Evolutionary conservation across 2,329 filamentous ascomycete species (phyloP).

Genomic region (Aquanectria penicillioides): DNA sequence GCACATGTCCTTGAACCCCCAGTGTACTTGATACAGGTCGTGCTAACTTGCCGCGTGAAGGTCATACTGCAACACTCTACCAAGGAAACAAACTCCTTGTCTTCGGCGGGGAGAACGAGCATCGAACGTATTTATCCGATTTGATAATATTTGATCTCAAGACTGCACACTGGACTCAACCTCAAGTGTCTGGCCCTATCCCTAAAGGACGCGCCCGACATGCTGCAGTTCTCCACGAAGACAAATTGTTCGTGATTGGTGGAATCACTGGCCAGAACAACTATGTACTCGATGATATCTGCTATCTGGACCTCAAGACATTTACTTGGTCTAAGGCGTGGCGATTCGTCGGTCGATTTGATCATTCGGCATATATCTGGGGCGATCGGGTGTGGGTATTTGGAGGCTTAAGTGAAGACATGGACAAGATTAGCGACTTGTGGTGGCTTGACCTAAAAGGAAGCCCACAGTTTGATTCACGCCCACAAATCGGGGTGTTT

Average conservation of each 20-base stretch:
- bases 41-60: slow-evolving; percentile 54
- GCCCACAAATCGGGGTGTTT: slow-evolving; percentile 65
- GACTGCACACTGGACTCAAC: slow-evolving; percentile 94
- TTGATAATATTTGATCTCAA: slow-evolving; percentile 96
- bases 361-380: slow-evolving; percentile 95
- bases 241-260: slow-evolving; percentile 95
- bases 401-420: slow-evolving; percentile 91
- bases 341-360: slow-evolving; percentile 94
- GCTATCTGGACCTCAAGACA: slow-evolving; percentile 95
- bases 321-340: slow-evolving; percentile 97
- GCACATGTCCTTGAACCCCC: slow-evolving; percentile 35
- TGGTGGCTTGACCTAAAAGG: slow-evolving; percentile 98
- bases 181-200: slow-evolving; percentile 82
- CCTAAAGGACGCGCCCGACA: slow-evolving; percentile 93
- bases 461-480: slow-evolving; percentile 82
- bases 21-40: background rate
- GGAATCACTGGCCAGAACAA: slow-evolving; percentile 96
- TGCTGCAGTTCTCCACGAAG: slow-evolving; percentile 92
- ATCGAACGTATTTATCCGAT: slow-evolving; percentile 93
- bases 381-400: slow-evolving; percentile 95
- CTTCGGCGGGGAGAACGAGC: slow-evolving; percentile 98
- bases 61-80: slow-evolving; percentile 94
- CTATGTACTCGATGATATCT: slow-evolving; percentile 93
- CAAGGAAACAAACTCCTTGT: slow-evolving; percentile 95
- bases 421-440: slow-evolving; percentile 95